Evolutionary conservation across 2,329 filamentous ascomycete genomes (phyloP).

Genomic region (Aspergillus quadricinctus): DNA sequence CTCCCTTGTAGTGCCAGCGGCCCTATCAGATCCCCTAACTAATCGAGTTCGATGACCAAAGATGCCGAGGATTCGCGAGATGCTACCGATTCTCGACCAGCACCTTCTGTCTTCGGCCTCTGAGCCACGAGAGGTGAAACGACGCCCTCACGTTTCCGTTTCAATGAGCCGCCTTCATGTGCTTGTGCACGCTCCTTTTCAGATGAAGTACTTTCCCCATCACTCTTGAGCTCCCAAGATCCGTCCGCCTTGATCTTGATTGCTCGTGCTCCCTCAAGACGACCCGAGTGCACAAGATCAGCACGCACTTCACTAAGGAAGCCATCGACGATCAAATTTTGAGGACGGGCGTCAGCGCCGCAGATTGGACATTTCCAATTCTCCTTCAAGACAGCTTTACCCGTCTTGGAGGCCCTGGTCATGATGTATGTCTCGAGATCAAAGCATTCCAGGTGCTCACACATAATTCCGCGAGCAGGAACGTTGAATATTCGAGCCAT

Average conservation of each 20-base stretch:
- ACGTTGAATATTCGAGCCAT: slow-evolving; percentile 60
- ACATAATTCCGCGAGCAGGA: slow-evolving; percentile 67
- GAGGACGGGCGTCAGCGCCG: slow-evolving; percentile 68
- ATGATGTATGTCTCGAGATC: slow-evolving; percentile 78
- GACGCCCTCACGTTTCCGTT: slow-evolving; percentile 15
- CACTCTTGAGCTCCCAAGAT: slow-evolving; percentile 55
- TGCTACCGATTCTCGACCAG: background rate
- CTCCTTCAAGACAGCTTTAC: slow-evolving; percentile 40
- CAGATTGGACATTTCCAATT: slow-evolving; percentile 89
- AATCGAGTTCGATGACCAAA: slow-evolving; percentile 23
- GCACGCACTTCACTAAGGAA: slow-evolving; percentile 64
- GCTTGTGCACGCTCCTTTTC: slow-evolving; percentile 11
- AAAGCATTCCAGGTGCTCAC: slow-evolving; percentile 81
- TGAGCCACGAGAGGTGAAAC: slow-evolving; percentile 4
- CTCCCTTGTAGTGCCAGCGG: background rate
- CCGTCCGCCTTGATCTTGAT: slow-evolving; percentile 64
- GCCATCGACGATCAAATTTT: slow-evolving; percentile 65
- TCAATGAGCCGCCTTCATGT: background rate
- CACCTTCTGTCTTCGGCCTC: slow-evolving; percentile 10
- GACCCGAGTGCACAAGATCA: slow-evolving; percentile 48
- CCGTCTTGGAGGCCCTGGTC: slow-evolving; percentile 52
- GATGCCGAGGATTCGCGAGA: background rate
- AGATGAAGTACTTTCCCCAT: slow-evolving; percentile 18
- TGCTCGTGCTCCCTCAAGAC: slow-evolving; percentile 51
- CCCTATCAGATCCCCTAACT: slow-evolving; percentile 5